These are phyloP conservation scores for Limtongia smithiae DNA, from an alignment of 805 yeast genomes.

Conservation along the genomic window DNA sequence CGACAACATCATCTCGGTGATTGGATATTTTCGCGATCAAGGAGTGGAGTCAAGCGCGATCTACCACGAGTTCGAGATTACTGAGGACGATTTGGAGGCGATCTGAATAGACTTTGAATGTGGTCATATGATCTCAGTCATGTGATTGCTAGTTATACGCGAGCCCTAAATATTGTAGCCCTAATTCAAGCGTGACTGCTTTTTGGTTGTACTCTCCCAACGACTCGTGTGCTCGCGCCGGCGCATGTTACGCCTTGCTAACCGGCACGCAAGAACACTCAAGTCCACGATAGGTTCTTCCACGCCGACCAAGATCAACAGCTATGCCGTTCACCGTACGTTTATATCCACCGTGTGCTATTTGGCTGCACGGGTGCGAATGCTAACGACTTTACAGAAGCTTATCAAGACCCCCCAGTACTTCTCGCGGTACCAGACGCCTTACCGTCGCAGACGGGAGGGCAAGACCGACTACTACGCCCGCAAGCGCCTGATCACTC, in stretches of 20 bases:
- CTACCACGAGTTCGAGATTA: constrained; percentile 43
- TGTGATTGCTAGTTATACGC: neutral
- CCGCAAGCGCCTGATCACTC: constrained; percentile 98
- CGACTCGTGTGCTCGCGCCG: too few relatives aligned
- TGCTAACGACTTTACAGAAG: constrained; percentile 13
- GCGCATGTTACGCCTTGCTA: too few relatives aligned
- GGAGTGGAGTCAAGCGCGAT: constrained; percentile 37
- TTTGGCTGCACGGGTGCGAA: neutral
- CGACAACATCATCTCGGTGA: constrained; percentile 45
- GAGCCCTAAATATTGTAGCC: neutral
- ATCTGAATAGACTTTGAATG: neutral
- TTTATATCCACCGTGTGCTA: neutral
- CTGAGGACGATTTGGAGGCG: constrained; percentile 40
- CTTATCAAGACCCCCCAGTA: constrained; percentile 80
- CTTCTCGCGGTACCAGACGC: constrained; percentile 99
- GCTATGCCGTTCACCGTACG: constrained; percentile 31
- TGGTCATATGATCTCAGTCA: neutral
- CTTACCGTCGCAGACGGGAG: constrained; percentile 99
- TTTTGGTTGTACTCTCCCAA: too few relatives aligned
- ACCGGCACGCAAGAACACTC: too few relatives aligned
- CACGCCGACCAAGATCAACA: too few relatives aligned
- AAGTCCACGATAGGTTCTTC: too few relatives aligned
- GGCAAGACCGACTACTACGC: constrained; percentile 99
- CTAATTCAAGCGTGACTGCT: too few relatives aligned
- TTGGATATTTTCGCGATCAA: constrained; percentile 39